phyloP scores from a whole-genome alignment of 2,329 filamentous ascomycete genomes.

The Allantophomopsis lycopodina region DNA sequence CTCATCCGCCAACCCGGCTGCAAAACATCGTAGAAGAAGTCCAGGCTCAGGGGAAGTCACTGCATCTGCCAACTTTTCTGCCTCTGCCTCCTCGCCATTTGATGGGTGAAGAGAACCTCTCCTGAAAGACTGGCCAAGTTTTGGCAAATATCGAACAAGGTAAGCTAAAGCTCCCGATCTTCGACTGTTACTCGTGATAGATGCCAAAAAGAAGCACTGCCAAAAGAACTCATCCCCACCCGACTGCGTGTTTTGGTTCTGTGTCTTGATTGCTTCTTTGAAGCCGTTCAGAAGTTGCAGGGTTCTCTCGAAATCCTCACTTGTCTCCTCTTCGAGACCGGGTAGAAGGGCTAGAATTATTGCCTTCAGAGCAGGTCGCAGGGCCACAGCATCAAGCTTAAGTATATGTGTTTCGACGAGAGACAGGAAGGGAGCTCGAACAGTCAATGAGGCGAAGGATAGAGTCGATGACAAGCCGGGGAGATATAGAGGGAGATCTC shows the following conservation, averaged over 20 bases:
- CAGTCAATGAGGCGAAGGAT: conserved; percentile 87
- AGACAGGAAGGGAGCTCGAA: conserved; percentile 73
- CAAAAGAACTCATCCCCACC: conserved; percentile 82
- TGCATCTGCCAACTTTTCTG: conserved; percentile 42
- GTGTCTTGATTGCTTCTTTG: conserved; percentile 50
- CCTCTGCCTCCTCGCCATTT: conserved; percentile 26
- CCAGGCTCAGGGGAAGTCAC: conserved; percentile 84
- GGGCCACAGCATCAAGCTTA: conserved; percentile 50
- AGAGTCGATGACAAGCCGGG: conserved; percentile 81
- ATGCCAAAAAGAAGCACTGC: conserved; percentile 93
- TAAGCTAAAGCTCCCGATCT: conserved; percentile 82
- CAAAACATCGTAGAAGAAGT: conserved; percentile 79
- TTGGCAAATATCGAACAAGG: conserved; percentile 65
- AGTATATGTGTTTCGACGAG: conserved; percentile 74
- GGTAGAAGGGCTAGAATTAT: conserved; percentile 81
- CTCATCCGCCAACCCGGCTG: conserved; percentile 74
- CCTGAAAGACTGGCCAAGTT: conserved; percentile 34
- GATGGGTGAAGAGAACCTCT: conserved; percentile 15
- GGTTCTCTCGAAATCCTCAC: conserved; percentile 90
- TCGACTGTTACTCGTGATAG: conserved; percentile 77
- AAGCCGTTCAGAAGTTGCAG: conserved; percentile 66
- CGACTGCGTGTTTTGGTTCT: conserved; percentile 36
- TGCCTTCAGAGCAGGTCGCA: conserved; percentile 82
- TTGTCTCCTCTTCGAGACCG: conserved; percentile 88
- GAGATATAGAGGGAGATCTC: conserved; percentile 75